These are phyloP conservation scores for Phaseolus coccineus DNA, from an alignment of 331 rosid genomes.

Conservation along the genomic window DNA sequence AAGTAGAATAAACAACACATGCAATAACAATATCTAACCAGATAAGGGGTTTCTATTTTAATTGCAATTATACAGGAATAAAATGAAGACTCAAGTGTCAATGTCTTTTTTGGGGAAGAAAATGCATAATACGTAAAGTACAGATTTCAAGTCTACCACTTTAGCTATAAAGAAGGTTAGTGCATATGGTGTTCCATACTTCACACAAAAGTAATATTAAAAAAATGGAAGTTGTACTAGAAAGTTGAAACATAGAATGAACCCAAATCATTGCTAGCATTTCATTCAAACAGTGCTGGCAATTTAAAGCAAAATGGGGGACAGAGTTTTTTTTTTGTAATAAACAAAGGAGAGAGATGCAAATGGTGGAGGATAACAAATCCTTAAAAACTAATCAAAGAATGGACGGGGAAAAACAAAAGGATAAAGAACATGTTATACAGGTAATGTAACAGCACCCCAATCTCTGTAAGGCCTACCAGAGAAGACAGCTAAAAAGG, in stretches of 20 bases:
- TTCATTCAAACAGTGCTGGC: slow-evolving; percentile 16
- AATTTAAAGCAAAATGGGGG: not conserved
- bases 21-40: not conserved
- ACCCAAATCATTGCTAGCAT: slow-evolving; percentile 10
- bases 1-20: not conserved
- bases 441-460: not conserved
- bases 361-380: not conserved
- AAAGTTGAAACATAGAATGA: not conserved
- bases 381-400: not conserved
- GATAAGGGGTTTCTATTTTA: not conserved
- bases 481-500: not conserved
- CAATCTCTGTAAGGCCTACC: not conserved
- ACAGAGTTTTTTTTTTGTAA: not conserved
- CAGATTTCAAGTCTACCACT: not conserved
- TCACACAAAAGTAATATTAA: not conserved
- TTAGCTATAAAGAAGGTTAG: not conserved
- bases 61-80: not conserved
- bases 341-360: not conserved
- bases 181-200: not conserved
- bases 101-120: slow-evolving; percentile 11
- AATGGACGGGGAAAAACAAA: not conserved
- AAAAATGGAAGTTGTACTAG: not conserved
- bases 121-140: not conserved
- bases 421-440: not conserved
- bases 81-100: not conserved